Percentiles rank a stretch among this genome's conserved stretches.
These are phyloP conservation scores for Magnusiomyces paraingens DNA, from an alignment of 1,139 yeast genomes.

Conservation along the genomic window DNA sequence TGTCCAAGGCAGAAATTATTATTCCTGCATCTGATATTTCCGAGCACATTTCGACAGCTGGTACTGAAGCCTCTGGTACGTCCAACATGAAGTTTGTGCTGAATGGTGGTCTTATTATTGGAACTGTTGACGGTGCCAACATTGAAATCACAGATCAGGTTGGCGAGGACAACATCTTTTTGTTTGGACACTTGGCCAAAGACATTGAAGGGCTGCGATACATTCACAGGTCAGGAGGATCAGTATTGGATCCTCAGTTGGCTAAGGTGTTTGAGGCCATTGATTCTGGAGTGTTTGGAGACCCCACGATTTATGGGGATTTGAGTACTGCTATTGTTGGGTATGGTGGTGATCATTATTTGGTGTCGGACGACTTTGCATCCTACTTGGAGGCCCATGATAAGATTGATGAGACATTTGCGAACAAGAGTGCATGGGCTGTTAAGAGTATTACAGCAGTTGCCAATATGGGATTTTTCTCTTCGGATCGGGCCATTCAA, in stretches of 20 bases:
- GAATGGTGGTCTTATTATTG: slow-evolving; percentile 90
- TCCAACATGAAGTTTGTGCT: slow-evolving; percentile 93
- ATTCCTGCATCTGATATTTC: slow-evolving; percentile 86
- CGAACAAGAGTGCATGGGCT: slow-evolving; percentile 65
- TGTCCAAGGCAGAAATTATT: slow-evolving; percentile 87
- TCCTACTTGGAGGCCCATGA: slow-evolving; percentile 76
- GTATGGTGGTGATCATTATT: slow-evolving; percentile 66
- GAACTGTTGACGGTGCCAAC: slow-evolving; percentile 96
- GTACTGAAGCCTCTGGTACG: slow-evolving; percentile 96
- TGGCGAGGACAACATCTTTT: slow-evolving; percentile 87
- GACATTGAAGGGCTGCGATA: slow-evolving; percentile 82
- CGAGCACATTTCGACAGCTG: slow-evolving; percentile 96
- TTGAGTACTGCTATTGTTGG: slow-evolving; percentile 59
- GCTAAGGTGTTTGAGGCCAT: slow-evolving; percentile 59
- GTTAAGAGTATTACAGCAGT: slow-evolving; percentile 71
- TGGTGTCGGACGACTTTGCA: slow-evolving; percentile 85
- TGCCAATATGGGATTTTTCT: slow-evolving; percentile 91
- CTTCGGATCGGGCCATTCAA: slow-evolving; percentile 83
- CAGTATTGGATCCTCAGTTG: slow-evolving; percentile 47
- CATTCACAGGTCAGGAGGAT: slow-evolving; percentile 53
- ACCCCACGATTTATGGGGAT: slow-evolving; percentile 58
- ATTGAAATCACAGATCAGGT: slow-evolving; percentile 91
- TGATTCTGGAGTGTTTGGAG: slow-evolving; percentile 66
- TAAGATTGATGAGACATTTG: slow-evolving; percentile 65
- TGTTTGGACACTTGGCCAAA: slow-evolving; percentile 87